These are phyloP conservation scores for Eucalyptus globulus DNA, from an alignment of 345 rosid species.

Conservation along the genomic window DNA sequence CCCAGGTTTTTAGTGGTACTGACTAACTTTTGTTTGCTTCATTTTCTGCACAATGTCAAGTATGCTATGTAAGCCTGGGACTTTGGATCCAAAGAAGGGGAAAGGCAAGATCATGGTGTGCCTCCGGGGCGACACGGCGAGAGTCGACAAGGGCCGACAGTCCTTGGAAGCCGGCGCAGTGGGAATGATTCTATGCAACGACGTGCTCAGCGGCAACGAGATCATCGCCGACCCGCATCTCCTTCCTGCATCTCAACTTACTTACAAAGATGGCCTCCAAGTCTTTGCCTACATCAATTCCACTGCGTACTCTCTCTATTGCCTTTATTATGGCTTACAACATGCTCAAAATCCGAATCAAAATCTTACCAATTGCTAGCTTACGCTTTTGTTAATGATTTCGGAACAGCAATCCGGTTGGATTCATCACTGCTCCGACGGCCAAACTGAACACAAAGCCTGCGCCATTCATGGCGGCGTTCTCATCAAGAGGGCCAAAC, in stretches of 20 bases:
- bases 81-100: constrained; percentile 32
- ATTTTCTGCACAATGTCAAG: not conserved
- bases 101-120: constrained; percentile 47
- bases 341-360: not conserved
- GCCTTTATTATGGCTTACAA: not conserved
- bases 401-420: constrained; percentile 26
- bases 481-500: constrained; percentile 68
- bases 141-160: constrained; percentile 38
- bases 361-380: not conserved
- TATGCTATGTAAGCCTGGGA: constrained; percentile 10
- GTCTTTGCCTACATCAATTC: constrained; percentile 31
- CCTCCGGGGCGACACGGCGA: constrained; percentile 22
- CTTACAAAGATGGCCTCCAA: constrained; percentile 29
- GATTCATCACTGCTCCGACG: constrained; percentile 18
- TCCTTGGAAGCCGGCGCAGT: constrained; percentile 42
- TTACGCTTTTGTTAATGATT: not conserved
- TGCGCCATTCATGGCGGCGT: constrained; percentile 63
- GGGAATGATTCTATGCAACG: constrained; percentile 72
- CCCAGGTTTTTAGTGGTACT: not conserved
- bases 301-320: constrained; percentile 3
- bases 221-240: constrained; percentile 42
- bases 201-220: constrained; percentile 22
- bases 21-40: not conserved
- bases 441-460: constrained; percentile 13
- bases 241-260: constrained; percentile 53